These are phyloP conservation scores for Pseudocercospora fuligena DNA, from an alignment of 2,329 filamentous ascomycete species.

Conservation along the genomic window DNA sequence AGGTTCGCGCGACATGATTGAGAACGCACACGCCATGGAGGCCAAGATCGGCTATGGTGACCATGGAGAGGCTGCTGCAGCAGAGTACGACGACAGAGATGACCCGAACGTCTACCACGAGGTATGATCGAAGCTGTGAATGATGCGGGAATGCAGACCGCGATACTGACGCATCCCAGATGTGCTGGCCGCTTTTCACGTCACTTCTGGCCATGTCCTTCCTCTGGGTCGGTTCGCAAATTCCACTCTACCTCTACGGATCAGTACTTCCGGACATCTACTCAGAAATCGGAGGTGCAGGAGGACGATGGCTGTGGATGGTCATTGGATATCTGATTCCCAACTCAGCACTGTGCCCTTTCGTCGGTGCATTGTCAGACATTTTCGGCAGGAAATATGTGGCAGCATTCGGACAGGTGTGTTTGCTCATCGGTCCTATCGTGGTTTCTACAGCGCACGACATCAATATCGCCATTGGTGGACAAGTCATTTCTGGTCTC, in stretches of 20 bases:
- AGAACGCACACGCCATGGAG: conserved; percentile 6
- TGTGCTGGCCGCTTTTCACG: conserved; percentile 20
- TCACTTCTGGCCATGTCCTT: conserved; percentile 61
- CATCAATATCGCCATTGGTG: conserved; percentile 68
- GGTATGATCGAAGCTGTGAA: conserved; percentile 11
- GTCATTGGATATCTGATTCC: conserved; percentile 60
- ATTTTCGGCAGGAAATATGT: conserved; percentile 66
- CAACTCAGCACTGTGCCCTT: conserved; percentile 62
- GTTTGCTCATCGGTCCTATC: conserved; percentile 64
- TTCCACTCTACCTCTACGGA: conserved; percentile 57
- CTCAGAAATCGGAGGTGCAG: conserved; percentile 62
- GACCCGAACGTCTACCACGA: conserved; percentile 28
- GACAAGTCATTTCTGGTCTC: conserved; percentile 64
- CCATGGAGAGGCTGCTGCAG: conserved; percentile 15
- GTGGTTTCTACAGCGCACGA: conserved; percentile 61
- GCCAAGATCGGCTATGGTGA: conserved; percentile 22
- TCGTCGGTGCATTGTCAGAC: conserved; percentile 70
- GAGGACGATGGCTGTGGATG: conserved; percentile 52
- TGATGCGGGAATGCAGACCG: neutral
- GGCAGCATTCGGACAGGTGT: conserved; percentile 58
- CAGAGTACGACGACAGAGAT: conserved; percentile 21
- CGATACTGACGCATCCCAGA: conserved; percentile 12
- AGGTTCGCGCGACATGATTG: conserved; percentile 17
- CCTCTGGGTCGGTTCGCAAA: conserved; percentile 65
- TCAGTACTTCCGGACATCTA: conserved; percentile 58